These are phyloP conservation scores for Saturnispora kantuleensis DNA, from an alignment of 805 yeast species.

Conservation along the genomic window DNA sequence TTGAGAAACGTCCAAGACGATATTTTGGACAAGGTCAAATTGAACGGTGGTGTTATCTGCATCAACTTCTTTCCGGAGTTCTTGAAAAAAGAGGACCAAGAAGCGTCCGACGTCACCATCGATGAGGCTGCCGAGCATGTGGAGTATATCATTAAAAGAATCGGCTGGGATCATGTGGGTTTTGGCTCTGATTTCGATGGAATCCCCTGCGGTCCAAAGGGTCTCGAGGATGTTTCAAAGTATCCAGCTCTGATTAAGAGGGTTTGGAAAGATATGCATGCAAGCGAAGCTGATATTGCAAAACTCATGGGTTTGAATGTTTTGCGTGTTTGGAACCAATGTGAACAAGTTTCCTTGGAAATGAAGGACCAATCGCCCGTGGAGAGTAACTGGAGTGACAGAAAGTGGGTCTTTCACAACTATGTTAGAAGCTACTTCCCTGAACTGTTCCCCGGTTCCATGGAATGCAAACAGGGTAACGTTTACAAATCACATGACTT, in stretches of 20 bases:
- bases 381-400: slow-evolving; percentile 33
- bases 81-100: slow-evolving; percentile 20
- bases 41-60: slow-evolving; percentile 41
- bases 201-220: slow-evolving; percentile 34
- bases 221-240: slow-evolving; percentile 46
- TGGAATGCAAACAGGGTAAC: slow-evolving; percentile 9
- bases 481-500: slow-evolving; percentile 7
- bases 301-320: slow-evolving; percentile 38
- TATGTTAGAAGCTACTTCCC: slow-evolving; percentile 25
- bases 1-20: slow-evolving; percentile 42
- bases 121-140: slow-evolving; percentile 42
- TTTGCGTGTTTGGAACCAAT: slow-evolving; percentile 37
- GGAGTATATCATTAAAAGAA: slow-evolving; percentile 31
- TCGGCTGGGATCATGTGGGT: slow-evolving; percentile 48
- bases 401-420: slow-evolving; percentile 33
- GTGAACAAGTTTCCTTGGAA: slow-evolving; percentile 25
- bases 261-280: slow-evolving; percentile 25
- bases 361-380: slow-evolving; percentile 19
- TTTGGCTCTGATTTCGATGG: slow-evolving; percentile 50
- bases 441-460: slow-evolving; percentile 27
- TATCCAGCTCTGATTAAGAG: slow-evolving; percentile 38
- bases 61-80: slow-evolving; percentile 39
- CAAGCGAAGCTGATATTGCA: slow-evolving; percentile 35
- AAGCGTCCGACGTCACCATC: slow-evolving; percentile 31
- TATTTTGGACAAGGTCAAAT: slow-evolving; percentile 30